Percentiles rank a stretch among this genome's conserved stretches.
Conservation (phyloP, 768 basidiomycete species). For the Ephemerocybe angulata region DNA sequence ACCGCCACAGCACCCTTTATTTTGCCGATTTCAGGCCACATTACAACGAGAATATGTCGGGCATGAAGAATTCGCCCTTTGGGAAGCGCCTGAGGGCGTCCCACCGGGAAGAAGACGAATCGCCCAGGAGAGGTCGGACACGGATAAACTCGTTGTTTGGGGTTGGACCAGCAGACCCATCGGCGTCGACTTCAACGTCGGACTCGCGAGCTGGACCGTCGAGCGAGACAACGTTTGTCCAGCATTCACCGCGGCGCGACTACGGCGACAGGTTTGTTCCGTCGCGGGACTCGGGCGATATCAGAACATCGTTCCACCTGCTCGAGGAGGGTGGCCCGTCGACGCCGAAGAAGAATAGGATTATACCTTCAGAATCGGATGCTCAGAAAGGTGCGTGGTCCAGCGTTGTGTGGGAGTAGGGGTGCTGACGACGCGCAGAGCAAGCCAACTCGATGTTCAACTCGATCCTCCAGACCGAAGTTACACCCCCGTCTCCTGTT, state of each 20-base stretch:
- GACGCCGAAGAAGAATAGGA: slow-evolving; percentile 57
- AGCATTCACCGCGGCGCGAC: slow-evolving; percentile 23
- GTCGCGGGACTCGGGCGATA: slow-evolving; percentile 56
- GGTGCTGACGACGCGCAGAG: slow-evolving; percentile 39
- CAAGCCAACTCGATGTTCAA: slow-evolving; percentile 84
- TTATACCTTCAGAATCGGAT: slow-evolving; percentile 68
- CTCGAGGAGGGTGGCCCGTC: slow-evolving; percentile 53
- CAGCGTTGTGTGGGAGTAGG: not conserved
- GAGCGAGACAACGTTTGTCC: slow-evolving; percentile 48
- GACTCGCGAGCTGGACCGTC: slow-evolving; percentile 49
- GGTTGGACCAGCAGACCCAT: slow-evolving; percentile 31
- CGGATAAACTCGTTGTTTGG: slow-evolving; percentile 47
- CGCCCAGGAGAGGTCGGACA: slow-evolving; percentile 23
- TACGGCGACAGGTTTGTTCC: slow-evolving; percentile 72
- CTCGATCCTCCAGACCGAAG: slow-evolving; percentile 72
- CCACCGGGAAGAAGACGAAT: slow-evolving; percentile 57
- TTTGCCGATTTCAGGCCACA: not conserved
- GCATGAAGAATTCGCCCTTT: slow-evolving; percentile 81
- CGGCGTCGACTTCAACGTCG: slow-evolving; percentile 51
- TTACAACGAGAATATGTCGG: slow-evolving; percentile 47
- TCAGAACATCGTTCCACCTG: slow-evolving; percentile 66
- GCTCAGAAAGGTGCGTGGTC: slow-evolving; percentile 64
- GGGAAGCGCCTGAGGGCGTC: slow-evolving; percentile 78
- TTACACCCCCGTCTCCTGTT: slow-evolving; percentile 65
- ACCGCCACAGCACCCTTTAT: slow-evolving; percentile 12